Base-by-base conservation (phyloP, 441 rosid species). In the Mallotus japonicus region DNA sequence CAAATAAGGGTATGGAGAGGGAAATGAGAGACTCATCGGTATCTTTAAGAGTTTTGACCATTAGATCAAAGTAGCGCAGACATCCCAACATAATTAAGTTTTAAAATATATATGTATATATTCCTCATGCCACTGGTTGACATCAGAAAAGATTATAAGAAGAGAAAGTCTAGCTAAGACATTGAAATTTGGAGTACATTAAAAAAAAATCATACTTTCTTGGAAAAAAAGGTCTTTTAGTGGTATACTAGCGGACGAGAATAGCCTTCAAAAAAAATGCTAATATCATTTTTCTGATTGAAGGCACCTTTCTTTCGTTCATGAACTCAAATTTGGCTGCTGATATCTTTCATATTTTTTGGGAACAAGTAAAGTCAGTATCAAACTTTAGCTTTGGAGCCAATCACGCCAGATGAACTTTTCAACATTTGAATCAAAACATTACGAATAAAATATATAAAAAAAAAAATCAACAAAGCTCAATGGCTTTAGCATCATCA, bases 301-400 rank as follows among this genome's bases (percentile, higher is more conserved):
- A 56, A 19, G 12, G 5, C 10, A 9, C 9, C 8, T 4, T 56
- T 56, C 17, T 20, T 56, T 56, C 60, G 28, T 56, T 56, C 60
- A 56, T 20, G 11, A 0, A 19, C 60, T 56, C 28, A 56, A 19
- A 19, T 20, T 8, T 56, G 60, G 24, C 60, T 56, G 59, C 8
- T 19, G 10, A 22, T 8, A 57, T 0, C 22, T 57, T 22, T 22
- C 32, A 28, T 28, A 28, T 17, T 20, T 58, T 32, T 6, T 15
- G n/a, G 5, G 67, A 11, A 17, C 22, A 40, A 63, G 47, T 34
- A 37, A 63, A 8, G 19, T 42, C 50, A n/a, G 49, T 42, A 10
- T 63, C 51, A 63, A 42, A 63, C 67, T 63, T 44, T 42, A 24
- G 28, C 50, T 63, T 63, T 63, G 12, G 8, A 61, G 24, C 51